phyloP scores from a whole-genome alignment of 2,329 filamentous ascomycete species.

The Metarhizium rileyi region DNA sequence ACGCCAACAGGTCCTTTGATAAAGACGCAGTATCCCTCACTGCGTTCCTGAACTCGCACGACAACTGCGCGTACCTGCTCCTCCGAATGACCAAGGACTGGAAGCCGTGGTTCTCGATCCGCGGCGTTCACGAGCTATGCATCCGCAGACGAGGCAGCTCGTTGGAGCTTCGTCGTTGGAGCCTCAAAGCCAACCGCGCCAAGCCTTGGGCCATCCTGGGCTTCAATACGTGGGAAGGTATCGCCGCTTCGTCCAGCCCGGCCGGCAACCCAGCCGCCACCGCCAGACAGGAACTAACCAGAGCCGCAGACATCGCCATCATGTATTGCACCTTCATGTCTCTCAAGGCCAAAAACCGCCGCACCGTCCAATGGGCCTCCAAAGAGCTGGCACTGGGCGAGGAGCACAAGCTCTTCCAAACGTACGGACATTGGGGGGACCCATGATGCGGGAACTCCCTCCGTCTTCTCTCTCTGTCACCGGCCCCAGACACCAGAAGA shows the following conservation, averaged over 20 bases:
- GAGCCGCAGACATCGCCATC: conserved; percentile 42
- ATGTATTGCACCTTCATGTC: conserved; percentile 49
- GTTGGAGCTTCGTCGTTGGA: conserved; percentile 45
- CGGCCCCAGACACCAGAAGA: background rate
- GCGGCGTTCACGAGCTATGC: conserved; percentile 44
- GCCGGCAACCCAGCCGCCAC: background rate
- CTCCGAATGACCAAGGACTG: conserved; percentile 33
- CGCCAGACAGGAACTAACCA: background rate
- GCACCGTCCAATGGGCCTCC: conserved; percentile 33
- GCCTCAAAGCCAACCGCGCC: conserved; percentile 26
- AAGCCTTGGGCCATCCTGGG: conserved; percentile 46
- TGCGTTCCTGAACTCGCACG: conserved; percentile 36
- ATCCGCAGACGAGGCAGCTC: conserved; percentile 38
- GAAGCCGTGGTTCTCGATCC: conserved; percentile 36
- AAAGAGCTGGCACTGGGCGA: conserved; percentile 37
- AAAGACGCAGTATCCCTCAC: conserved; percentile 44
- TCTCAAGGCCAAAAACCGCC: conserved; percentile 40
- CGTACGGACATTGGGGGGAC: conserved; percentile 32
- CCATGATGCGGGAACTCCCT: no score
- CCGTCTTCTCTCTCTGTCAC: no score
- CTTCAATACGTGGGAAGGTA: conserved; percentile 53
- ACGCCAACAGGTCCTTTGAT: conserved; percentile 37
- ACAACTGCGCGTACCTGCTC: conserved; percentile 36
- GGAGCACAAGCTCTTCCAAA: conserved; percentile 46
- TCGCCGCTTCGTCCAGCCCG: conserved; percentile 8